Base-by-base conservation (phyloP, 257 asterid species). In the Hygrophila difformis region DNA sequence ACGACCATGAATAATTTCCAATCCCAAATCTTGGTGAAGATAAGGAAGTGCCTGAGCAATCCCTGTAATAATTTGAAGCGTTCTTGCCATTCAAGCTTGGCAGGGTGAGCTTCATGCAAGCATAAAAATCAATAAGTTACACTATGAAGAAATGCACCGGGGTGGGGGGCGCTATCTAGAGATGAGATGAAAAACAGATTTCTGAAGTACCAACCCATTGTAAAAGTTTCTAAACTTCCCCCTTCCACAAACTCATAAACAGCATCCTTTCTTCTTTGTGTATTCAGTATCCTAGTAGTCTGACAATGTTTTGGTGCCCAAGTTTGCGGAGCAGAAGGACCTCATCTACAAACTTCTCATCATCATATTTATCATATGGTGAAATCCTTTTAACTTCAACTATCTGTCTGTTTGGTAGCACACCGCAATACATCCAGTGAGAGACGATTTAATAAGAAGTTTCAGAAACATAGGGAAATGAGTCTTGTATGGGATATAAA, bases 1-100 rank as follows among this genome's bases (percentile, higher is more conserved):
- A 49, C 19, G 13, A 2, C 34, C n/a, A 18, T 49, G 55, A 19
- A 18, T 12, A 1, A 34, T 12, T 12, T 18, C 35, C 31, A 19
- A n/a, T 19, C 55, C 43, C 3, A 5, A 49, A 49, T 34, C n/a
- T 34, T 34, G 55, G 12, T 49, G 44, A 33, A 49, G 44, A 49
- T 49, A 49, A 19, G 33, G 13, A 49, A 34, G 29, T 18, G 19
- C 24, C n/a, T 33, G 31, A 49, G 55, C 44, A 34, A 34, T 49
- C 5, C 55, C 43, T 7, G n/a, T 49, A n/a, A 34, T 49, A 43
- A 49, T 49, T 33, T 49, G 33, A 49, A 12, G 0, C 55, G 33
- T 18, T 17, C 11, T 1, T 6, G 19, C 31, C 55, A 49, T 13
- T 38, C 31, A 19, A 49, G 31, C n/a, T 34, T n/a, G n/a, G n/a